These are phyloP conservation scores for Amorphotheca resinae DNA, from an alignment of 495 filamentous ascomycete genomes.

Conservation along the genomic window DNA sequence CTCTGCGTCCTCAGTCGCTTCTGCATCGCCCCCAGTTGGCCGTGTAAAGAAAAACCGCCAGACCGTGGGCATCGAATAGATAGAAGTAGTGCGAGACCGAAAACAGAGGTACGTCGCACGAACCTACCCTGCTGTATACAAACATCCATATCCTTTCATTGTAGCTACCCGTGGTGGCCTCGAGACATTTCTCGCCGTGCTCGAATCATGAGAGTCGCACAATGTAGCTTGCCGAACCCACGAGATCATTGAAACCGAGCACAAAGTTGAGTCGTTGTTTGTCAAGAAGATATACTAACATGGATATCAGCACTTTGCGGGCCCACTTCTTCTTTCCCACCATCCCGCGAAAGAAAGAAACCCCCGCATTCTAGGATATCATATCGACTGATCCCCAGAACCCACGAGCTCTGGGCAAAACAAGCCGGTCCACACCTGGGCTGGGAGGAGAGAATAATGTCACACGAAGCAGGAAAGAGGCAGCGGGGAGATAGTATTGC, in stretches of 20 bases:
- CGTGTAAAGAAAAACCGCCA: slow-evolving; percentile 5
- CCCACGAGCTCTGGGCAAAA: slow-evolving; percentile 2
- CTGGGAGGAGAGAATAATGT: slow-evolving; percentile 18
- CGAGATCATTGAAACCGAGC: slow-evolving; percentile 11
- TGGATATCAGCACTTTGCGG: slow-evolving; percentile 8
- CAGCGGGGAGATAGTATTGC: slow-evolving; percentile 13
- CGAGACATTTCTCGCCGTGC: slow-evolving; percentile 16
- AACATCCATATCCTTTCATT: slow-evolving; percentile 8
- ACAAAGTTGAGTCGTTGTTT: slow-evolving; percentile 11
- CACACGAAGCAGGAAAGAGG: slow-evolving; percentile 12
- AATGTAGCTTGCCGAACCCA: slow-evolving; percentile 13
- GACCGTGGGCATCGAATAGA: background rate
- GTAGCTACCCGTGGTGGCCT: slow-evolving; percentile 9
- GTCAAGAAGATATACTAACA: slow-evolving; percentile 11
- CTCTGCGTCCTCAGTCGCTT: slow-evolving; percentile 8
- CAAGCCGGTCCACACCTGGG: slow-evolving; percentile 10
- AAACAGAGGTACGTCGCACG: slow-evolving; percentile 17
- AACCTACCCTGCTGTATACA: slow-evolving; percentile 14
- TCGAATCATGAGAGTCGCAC: slow-evolving; percentile 16
- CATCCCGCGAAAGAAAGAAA: slow-evolving; percentile 2
- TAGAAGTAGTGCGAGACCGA: slow-evolving; percentile 5
- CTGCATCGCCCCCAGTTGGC: background rate
- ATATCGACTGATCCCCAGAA: background rate
- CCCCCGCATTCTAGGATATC: slow-evolving; percentile 4
- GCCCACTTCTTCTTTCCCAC: slow-evolving; percentile 2